These are phyloP conservation scores for Neofusicoccum parvum DNA, from an alignment of 2,329 filamentous ascomycete species.

Conservation along the genomic window DNA sequence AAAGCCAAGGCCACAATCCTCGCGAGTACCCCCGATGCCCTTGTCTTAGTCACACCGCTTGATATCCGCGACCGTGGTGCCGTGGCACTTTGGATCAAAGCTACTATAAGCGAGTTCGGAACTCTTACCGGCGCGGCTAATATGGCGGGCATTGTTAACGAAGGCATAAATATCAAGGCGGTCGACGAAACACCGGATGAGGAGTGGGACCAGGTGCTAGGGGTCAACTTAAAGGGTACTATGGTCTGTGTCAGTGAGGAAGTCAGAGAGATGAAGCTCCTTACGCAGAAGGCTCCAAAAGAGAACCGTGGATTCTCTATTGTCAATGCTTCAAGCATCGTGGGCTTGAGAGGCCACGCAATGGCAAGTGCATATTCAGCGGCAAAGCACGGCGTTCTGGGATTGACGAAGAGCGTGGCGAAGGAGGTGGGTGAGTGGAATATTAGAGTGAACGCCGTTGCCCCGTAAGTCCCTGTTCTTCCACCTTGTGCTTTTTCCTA, in stretches of 20 bases:
- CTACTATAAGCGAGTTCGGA: constrained; percentile 51
- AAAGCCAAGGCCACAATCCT: constrained; percentile 32
- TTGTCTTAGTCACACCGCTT: constrained; percentile 44
- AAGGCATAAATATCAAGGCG: constrained; percentile 26
- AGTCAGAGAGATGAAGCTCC: constrained; percentile 41
- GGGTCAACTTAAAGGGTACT: constrained; percentile 42
- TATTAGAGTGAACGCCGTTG: constrained; percentile 39
- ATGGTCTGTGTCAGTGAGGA: constrained; percentile 44
- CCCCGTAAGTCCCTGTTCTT: constrained; percentile 32
- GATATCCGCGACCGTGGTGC: constrained; percentile 52
- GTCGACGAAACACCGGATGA: constrained; percentile 38
- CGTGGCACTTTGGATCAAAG: constrained; percentile 56
- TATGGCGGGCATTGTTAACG: constrained; percentile 48
- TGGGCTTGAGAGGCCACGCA: constrained; percentile 50
- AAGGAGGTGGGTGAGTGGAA: constrained; percentile 42
- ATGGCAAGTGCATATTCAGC: constrained; percentile 41
- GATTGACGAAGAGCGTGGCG: constrained; percentile 42
- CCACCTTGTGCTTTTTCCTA: no score
- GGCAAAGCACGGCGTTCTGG: constrained; percentile 45
- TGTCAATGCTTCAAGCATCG: constrained; percentile 53
- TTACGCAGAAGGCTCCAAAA: constrained; percentile 11
- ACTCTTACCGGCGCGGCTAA: constrained; percentile 60
- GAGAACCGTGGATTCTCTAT: constrained; percentile 32
- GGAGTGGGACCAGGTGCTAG: constrained; percentile 43
- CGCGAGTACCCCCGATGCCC: constrained; percentile 14